A percentile compares a stretch with the other conserved stretches of the same genome.
Conservation (phyloP, 805 yeast species). For the Ogataea paradorogensis region DNA sequence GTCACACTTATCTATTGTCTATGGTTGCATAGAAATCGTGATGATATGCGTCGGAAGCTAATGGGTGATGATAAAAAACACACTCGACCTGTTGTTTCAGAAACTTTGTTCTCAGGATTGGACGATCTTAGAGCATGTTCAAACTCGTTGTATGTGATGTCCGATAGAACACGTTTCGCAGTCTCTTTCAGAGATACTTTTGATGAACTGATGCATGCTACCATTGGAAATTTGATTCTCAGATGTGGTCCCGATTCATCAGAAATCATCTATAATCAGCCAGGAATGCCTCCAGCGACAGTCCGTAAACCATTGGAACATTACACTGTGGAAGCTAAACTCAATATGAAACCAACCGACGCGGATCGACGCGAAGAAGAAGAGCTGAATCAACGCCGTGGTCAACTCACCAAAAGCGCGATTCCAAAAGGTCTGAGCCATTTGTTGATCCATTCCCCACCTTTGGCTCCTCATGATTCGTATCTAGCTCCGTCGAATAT, state of each 20-base stretch:
- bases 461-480: constrained; percentile 28
- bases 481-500: constrained; percentile 16
- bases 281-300: constrained; percentile 61
- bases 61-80: constrained; percentile 58
- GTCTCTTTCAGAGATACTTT: constrained; percentile 62
- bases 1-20: constrained; percentile 63
- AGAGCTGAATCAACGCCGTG: constrained; percentile 46
- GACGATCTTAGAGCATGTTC: constrained; percentile 68
- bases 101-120: constrained; percentile 49
- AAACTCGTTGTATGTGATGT: constrained; percentile 60
- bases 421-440: constrained; percentile 56
- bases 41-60: constrained; percentile 52
- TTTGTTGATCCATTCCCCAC: constrained; percentile 42
- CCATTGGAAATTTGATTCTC: constrained; percentile 58
- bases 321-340: constrained; percentile 33
- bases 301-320: constrained; percentile 43
- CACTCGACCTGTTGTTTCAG: constrained; percentile 57
- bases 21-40: constrained; percentile 62
- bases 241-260: constrained; percentile 63
- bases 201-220: constrained; percentile 63
- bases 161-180: constrained; percentile 63
- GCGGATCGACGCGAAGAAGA: constrained; percentile 43
- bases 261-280: constrained; percentile 43
- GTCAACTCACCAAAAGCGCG: constrained; percentile 47
- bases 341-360: constrained; percentile 32